Evolutionary conservation across 2,329 filamentous ascomycete species (phyloP), one percentile per base, ranked within the genome.

Genomic region (Esteya vermicola): DNA sequence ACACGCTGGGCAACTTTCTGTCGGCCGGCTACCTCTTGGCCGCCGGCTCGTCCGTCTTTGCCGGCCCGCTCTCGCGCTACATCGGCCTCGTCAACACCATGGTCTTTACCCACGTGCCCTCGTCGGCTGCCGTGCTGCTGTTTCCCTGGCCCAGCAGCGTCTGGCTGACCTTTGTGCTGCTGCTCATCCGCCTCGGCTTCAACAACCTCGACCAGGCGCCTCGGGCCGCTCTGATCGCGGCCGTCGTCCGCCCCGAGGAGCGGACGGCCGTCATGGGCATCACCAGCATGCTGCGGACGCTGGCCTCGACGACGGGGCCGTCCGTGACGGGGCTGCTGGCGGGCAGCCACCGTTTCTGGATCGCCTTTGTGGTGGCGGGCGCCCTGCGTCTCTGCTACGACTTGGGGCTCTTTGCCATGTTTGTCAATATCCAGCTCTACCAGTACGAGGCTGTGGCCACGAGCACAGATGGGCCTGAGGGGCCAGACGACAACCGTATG

Each of bases 181-280:
- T 82, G 1, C 62, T 78, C 21, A 53, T 81, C 18, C 66, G 77
- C 6, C 64, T 74, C 3, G 72, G 72, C 0, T 59, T 81, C 33
- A 81, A 81, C 50, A 75, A 70, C 45, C 80, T 82, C 74, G 78
- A 81, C 46, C 77, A 81, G 57, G 76, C 73, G 0, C 78, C 78
- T 0, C 64, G 78, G 3, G 62, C 75, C 1, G 76, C 78, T 0
- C 73, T 82, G 42, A 78, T 82, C 37, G 75, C 77, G 1, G 75
- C 75, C 0, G 73, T 79, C 0, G 76, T 81, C 3, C 69, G 65
- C 45, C 70, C 75, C 0, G 68, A 73, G 40, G 78, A 82, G 54
- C 62, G 77, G 2, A 82, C 78, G 1, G 77, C 75, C 1, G 75
- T 78, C n/a, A 77, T 81, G 73, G 78, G 78, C 12, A 76, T 82